A percentile compares a stretch with the other conserved stretches of the same genome.
Evolutionary conservation across 2,329 filamentous ascomycete genomes (phyloP).

Genomic region (Byssochlamys sp.): DNA sequence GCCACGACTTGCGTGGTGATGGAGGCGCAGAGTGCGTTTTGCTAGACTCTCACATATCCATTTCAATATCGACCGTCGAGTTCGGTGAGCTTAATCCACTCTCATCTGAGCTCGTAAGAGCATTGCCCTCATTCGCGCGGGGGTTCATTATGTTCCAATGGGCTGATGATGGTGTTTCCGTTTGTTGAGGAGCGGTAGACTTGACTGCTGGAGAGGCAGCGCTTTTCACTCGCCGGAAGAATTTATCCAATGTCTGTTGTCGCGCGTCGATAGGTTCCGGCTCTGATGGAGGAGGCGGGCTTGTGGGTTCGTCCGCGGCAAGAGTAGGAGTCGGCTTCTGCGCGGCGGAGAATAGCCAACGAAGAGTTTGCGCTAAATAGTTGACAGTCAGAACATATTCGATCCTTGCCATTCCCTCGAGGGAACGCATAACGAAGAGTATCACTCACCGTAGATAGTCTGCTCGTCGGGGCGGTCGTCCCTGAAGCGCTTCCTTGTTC

Average conservation of each 20-base stretch:
- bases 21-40: neutral
- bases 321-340: constrained; percentile 16
- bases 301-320: constrained; percentile 19
- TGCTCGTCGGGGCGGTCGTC: constrained; percentile 50
- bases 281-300: constrained; percentile 13
- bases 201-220: neutral
- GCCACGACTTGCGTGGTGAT: too few species aligned
- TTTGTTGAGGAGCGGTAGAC: constrained; percentile 6
- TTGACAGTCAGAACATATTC: neutral
- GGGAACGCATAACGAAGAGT: too few species aligned
- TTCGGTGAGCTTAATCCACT: neutral
- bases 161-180: neutral
- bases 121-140: neutral
- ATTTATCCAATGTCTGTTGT: constrained; percentile 31
- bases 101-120: neutral
- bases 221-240: constrained; percentile 23
- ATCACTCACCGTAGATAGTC: constrained; percentile 43
- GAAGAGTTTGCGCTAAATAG: constrained; percentile 31
- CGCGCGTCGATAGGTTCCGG: constrained; percentile 26
- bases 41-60: constrained; percentile 15
- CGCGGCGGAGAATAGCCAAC: constrained; percentile 34
- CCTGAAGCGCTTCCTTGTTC: constrained; percentile 51
- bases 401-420: neutral
- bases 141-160: neutral
- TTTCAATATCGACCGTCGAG: constrained; percentile 18